These are phyloP conservation scores for Artemisia tridentata DNA, from an alignment of 129 eudicot genomes.

Conservation along the genomic window DNA sequence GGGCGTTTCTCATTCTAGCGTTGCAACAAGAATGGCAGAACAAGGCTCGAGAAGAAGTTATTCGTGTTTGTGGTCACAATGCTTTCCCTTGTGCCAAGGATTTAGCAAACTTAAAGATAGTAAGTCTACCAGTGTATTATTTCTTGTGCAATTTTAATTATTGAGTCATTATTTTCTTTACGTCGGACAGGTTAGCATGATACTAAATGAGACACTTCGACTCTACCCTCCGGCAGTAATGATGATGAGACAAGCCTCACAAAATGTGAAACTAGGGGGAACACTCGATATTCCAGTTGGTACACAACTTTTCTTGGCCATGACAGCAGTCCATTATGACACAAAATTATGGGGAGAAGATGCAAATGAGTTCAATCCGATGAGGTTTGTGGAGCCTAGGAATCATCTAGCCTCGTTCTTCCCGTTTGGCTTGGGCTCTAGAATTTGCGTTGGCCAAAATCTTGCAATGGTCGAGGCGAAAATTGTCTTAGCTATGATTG, in stretches of 20 bases:
- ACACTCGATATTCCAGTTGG: slow-evolving; percentile 31
- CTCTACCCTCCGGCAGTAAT: slow-evolving; percentile 41
- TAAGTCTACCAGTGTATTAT: background rate
- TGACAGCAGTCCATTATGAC: slow-evolving; percentile 40
- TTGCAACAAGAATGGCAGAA: slow-evolving; percentile 57
- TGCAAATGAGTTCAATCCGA: slow-evolving; percentile 41
- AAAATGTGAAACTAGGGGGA: slow-evolving; percentile 30
- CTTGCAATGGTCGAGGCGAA: slow-evolving; percentile 44
- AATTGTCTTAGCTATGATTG: slow-evolving; percentile 38
- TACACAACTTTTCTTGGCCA: slow-evolving; percentile 29
- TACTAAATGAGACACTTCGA: slow-evolving; percentile 44
- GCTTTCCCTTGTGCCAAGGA: slow-evolving; percentile 31
- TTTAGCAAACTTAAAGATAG: slow-evolving; percentile 39
- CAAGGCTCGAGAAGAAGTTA: slow-evolving; percentile 44
- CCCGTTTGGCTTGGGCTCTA: slow-evolving; percentile 52
- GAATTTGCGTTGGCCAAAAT: slow-evolving; percentile 46
- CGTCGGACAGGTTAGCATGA: slow-evolving; percentile 36
- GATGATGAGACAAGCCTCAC: slow-evolving; percentile 27
- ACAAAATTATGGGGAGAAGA: slow-evolving; percentile 49
- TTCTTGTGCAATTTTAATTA: background rate
- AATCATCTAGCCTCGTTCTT: slow-evolving; percentile 39
- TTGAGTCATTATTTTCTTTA: background rate
- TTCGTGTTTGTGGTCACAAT: slow-evolving; percentile 29
- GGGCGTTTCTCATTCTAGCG: slow-evolving; percentile 48
- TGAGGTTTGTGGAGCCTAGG: slow-evolving; percentile 47